Conservation (phyloP, 2,329 filamentous ascomycete species). For the Tympanopsis confertula region DNA sequence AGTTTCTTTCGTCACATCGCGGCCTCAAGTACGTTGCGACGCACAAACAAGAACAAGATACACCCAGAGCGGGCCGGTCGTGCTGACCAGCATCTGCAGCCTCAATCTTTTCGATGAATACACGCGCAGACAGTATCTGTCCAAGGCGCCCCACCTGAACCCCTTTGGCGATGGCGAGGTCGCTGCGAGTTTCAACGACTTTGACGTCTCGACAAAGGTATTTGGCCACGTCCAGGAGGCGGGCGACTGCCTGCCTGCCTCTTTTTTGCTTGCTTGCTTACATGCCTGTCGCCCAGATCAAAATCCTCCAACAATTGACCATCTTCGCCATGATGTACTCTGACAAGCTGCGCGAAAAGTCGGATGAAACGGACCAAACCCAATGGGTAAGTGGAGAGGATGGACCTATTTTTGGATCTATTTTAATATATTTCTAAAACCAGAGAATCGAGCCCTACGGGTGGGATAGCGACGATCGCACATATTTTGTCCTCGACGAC, state of each 20-base stretch:
- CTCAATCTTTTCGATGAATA: slow-evolving; percentile 88
- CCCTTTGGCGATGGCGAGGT: slow-evolving; percentile 73
- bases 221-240: too few relatives aligned
- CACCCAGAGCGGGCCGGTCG: too few relatives aligned
- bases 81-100: slow-evolving; percentile 30
- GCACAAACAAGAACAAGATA: too few relatives aligned
- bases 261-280: background rate
- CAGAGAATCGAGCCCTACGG: slow-evolving; percentile 72
- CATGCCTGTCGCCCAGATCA: slow-evolving; percentile 36
- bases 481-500: slow-evolving; percentile 85
- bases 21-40: slow-evolving; percentile 78
- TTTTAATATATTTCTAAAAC: slow-evolving; percentile 11
- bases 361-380: slow-evolving; percentile 75
- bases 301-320: slow-evolving; percentile 76
- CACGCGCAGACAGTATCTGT: slow-evolving; percentile 73
- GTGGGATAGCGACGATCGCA: slow-evolving; percentile 77
- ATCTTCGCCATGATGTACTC: slow-evolving; percentile 81
- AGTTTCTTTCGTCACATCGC: slow-evolving; percentile 86
- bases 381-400: slow-evolving; percentile 55
- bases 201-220: slow-evolving; percentile 74
- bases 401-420: background rate
- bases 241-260: too few relatives aligned
- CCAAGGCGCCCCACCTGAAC: slow-evolving; percentile 69
- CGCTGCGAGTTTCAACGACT: slow-evolving; percentile 64
- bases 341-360: slow-evolving; percentile 74